Evolutionary conservation across 2,329 filamentous ascomycete genomes (phyloP).

Genomic region (Helotiales sp.): DNA sequence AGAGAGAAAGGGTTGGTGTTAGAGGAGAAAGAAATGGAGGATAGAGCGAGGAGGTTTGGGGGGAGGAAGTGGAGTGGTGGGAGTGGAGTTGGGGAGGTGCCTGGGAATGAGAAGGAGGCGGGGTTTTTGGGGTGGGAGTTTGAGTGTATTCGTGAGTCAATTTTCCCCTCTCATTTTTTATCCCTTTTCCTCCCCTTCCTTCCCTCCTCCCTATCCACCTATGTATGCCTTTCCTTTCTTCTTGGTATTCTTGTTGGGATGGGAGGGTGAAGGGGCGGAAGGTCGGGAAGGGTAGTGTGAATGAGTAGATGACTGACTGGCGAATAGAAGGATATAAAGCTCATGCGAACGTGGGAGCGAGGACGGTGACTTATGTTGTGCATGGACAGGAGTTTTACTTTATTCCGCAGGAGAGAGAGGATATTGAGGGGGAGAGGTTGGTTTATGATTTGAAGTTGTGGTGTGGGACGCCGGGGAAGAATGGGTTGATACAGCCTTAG

Average conservation of each 20-base stretch:
- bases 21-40: neutral
- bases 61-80: neutral
- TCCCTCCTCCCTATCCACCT: neutral
- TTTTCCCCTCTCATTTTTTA: neutral
- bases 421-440: slow-evolving; percentile 18
- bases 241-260: too few species aligned
- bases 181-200: neutral
- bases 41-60: neutral
- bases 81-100: neutral
- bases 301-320: neutral
- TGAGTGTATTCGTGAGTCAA: neutral
- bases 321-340: slow-evolving; percentile 15
- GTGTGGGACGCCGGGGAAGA: slow-evolving; percentile 13
- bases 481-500: slow-evolving; percentile 1
- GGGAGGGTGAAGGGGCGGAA: neutral
- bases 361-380: slow-evolving; percentile 16
- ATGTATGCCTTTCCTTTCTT: too few species aligned
- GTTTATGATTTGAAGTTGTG: slow-evolving; percentile 17
- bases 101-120: neutral
- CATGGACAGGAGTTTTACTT: slow-evolving; percentile 19
- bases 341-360: slow-evolving; percentile 16
- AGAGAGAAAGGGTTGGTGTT: neutral
- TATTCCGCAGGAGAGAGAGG: slow-evolving; percentile 13
- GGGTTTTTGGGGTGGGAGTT: slow-evolving; percentile 7
- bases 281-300: slow-evolving; percentile 4